Evolutionary conservation across 2,329 filamentous ascomycete species (phyloP), one percentile per base, ranked within the genome.

Genomic region (Aspergillus tamarii): DNA sequence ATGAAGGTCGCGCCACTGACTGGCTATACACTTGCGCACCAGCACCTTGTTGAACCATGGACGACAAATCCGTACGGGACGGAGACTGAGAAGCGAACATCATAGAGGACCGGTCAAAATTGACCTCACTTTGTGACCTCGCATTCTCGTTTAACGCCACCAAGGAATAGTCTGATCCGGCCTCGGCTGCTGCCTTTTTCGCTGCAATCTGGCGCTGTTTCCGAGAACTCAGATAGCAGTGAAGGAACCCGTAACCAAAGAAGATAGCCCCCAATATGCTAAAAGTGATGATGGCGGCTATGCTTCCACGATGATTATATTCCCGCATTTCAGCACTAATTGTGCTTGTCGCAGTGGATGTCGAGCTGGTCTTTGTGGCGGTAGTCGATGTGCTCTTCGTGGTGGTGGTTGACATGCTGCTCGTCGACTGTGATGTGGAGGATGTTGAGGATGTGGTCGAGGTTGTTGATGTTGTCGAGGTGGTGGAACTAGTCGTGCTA

Each of bases 11-110:
- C 28, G 59, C 32, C 55, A 32, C 14, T 8, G 36, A 19, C 16
- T 10, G 30, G 11, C 7, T 30, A 30, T 16, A 21, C 11, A 7
- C 19, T 6, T 19, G 48, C 1, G 48, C 4, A 16, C 9, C 50
- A 10, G 30, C 11, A n/a, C 23, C 46, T 19, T 19, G 46, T 26
- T 30, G 26, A 19, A n/a, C 41, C 4, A 43, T 26, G 7, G 50
- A 30, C 12, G 21, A 46, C 14, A 48, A 36, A 12, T 62, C 56
- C 12, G 26, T 34, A 5, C 46, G 55, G 1, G 60, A 62, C 4
- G 45, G 39, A 19, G 60, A 62, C 2, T 30, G 48, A 28, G 60
- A 55, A 26, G 60, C 60, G 5, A 62, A 62, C 60, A 62, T 62
- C 39, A 62, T 39, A 10, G 60, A 62, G 7, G 56, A 48, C 6